Evolutionary conservation across 495 filamentous ascomycete genomes (phyloP), one percentile per base, ranked within the genome.

Genomic region (Hypoxylon fuscum): DNA sequence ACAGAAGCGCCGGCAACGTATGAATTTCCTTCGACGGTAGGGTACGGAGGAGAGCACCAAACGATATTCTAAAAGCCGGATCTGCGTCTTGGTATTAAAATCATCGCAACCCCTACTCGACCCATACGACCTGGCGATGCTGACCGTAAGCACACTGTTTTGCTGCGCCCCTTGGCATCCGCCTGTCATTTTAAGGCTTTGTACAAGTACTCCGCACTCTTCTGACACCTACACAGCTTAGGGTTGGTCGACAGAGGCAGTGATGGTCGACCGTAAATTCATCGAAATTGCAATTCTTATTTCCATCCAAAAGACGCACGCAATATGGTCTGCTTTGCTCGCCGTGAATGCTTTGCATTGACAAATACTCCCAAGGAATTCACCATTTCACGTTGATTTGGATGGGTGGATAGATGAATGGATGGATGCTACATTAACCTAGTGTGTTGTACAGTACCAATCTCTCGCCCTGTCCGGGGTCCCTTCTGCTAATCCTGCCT

Each of bases 401-500:
- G n/a, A n/a, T n/a, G n/a, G n/a, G n/a, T n/a, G n/a, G n/a, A n/a
- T n/a, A n/a, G n/a, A n/a, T n/a, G n/a, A n/a, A n/a, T n/a, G n/a
- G n/a, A n/a, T n/a, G n/a, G n/a, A n/a, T n/a, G n/a, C n/a, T n/a
- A n/a, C n/a, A n/a, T n/a, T n/a, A n/a, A n/a, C n/a, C n/a, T n/a
- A n/a, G n/a, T n/a, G 29, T 49, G 27, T 55, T 44, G 49, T 52
- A 53, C 40, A 15, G 44, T 35, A 59, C 45, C 29, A 43, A 14
- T 11, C 42, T 65, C 21, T 23, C 55, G 49, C 23, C 42, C 17
- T 44, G 23, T 29, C 42, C 38, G 45, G 62, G 38, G 41, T 52
- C 45, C 45, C 43, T 41, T 40, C 45, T 64, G 55, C 69, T 72
- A 69, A 69, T 67, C 67, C 67, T 72, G 69, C 66, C 54, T 58